phyloP scores from a whole-genome alignment of 176 grass and related monocot species.

The Triticum monococcum region DNA sequence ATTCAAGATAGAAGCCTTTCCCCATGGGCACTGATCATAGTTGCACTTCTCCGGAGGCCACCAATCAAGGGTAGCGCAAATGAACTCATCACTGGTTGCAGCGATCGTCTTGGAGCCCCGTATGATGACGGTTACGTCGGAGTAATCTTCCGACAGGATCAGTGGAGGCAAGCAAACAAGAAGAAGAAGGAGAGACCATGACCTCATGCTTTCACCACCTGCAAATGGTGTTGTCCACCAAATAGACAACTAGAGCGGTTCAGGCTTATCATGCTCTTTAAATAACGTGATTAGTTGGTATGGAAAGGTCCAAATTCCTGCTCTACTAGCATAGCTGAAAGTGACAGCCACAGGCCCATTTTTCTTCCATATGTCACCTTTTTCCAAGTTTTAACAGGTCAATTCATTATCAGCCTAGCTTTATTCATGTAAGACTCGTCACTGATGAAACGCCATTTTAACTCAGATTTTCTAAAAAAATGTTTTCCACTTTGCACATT shows the following conservation, averaged over 20 bases:
- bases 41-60: constrained; percentile 98
- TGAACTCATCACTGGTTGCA: constrained; percentile 65
- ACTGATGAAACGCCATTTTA: background rate
- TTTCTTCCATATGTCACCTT: constrained; percentile 9
- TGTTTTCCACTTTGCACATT: background rate
- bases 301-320: constrained; percentile 14
- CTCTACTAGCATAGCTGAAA: constrained; percentile 26
- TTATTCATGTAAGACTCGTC: constrained; percentile 3
- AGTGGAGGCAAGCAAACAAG: constrained; percentile 36
- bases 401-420: constrained; percentile 20
- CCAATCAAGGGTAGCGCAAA: constrained; percentile 97
- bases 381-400: constrained; percentile 22
- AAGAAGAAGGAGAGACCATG: constrained; percentile 43
- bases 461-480: background rate
- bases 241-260: constrained; percentile 17
- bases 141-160: constrained; percentile 53
- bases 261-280: constrained; percentile 15
- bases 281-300: constrained; percentile 25
- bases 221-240: constrained; percentile 32
- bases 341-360: constrained; percentile 23
- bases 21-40: constrained; percentile 94
- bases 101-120: constrained; percentile 65
- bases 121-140: constrained; percentile 62
- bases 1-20: constrained; percentile 75
- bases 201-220: constrained; percentile 39